Evolutionary conservation across 73 alveolate species (phyloP).

Genomic region (Symbiodinium natans): DNA sequence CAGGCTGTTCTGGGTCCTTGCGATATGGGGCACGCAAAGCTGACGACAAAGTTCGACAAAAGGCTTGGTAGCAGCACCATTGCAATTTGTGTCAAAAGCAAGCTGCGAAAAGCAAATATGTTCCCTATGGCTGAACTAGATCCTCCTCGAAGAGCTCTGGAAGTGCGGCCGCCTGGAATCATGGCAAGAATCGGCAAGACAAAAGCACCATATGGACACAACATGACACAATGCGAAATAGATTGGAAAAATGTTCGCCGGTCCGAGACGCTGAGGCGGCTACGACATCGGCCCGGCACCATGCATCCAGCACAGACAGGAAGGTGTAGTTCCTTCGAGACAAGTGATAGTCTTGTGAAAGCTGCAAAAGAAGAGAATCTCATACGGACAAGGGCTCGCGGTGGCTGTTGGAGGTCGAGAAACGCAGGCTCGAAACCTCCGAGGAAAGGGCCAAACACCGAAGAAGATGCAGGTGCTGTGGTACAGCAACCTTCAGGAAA

Average conservation of each 20-base stretch:
- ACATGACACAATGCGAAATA: not conserved
- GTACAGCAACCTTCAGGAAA: constrained; percentile 34
- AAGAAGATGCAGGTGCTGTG: constrained; percentile 37
- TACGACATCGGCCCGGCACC: constrained; percentile 40
- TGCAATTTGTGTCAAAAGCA: too few species aligned
- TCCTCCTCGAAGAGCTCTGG: not conserved
- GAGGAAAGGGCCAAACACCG: not conserved
- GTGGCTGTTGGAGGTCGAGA: not conserved
- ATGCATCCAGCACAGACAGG: constrained; percentile 38
- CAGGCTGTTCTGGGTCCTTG: too few species aligned
- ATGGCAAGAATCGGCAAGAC: not conserved
- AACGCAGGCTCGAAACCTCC: not conserved
- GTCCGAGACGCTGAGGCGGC: not conserved
- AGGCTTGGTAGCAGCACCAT: too few species aligned
- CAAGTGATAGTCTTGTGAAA: not conserved
- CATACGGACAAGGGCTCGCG: not conserved
- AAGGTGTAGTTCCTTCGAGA: constrained; percentile 35
- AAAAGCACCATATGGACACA: too few species aligned
- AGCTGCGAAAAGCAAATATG: too few species aligned
- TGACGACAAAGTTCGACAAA: too few species aligned
- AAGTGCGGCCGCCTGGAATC: not conserved
- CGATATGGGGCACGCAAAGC: too few species aligned
- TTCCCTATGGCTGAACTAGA: too few species aligned
- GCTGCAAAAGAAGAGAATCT: not conserved
- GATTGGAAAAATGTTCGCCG: not conserved